Base-by-base conservation (phyloP, 2,329 filamentous ascomycete species). In the Neocucurbitaria cava region DNA sequence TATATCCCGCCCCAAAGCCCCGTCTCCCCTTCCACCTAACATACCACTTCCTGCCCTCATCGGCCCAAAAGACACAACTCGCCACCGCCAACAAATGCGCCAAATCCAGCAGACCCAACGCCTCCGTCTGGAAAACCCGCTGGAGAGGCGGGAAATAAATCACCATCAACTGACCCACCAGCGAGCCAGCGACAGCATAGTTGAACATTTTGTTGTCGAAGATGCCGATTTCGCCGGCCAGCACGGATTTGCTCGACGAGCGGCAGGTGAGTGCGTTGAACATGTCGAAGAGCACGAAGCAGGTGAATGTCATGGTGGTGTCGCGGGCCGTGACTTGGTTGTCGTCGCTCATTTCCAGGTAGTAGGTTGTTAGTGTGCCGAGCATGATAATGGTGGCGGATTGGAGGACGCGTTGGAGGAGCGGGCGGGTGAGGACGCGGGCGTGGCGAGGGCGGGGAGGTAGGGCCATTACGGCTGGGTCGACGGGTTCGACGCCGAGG, bases 231-330 rank as follows among this genome's bases (percentile, higher is more conserved):
- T 99, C 93, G 36, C 95, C 94, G 23, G 89, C 84, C 3, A 99
- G 84, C 5, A 99, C 83, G 10, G 91, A 96, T 76, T 98, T 98
- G 59, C 85, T 87, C 72, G 96, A 93, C 7, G 90, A 96, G 43
- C 95, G 91, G 77, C 95, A 99, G 15, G 91, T 89, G 20, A 99
- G 82, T 1, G 95, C 95, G 76, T 99, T 98, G 82, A 98, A 97
- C 95, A 99, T 99, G 81, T 99, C 95, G 77, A 98, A 99, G 49
- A 99, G 85, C 41, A 99, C 95, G 72, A 99, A 99, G 78, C 93
- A 96, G 5, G 95, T 99, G 74, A 99, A 99, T 0, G 95, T 98
- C 90, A 99, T 97, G 61, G 95, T 99, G 1, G 95, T 99, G 78
- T 99, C 95, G 65, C 96, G 92, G 45, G 91, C 91, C 1, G 89